These are phyloP conservation scores for Colletotrichum zoysiae DNA, from an alignment of 2,329 filamentous ascomycete species.

Conservation along the genomic window DNA sequence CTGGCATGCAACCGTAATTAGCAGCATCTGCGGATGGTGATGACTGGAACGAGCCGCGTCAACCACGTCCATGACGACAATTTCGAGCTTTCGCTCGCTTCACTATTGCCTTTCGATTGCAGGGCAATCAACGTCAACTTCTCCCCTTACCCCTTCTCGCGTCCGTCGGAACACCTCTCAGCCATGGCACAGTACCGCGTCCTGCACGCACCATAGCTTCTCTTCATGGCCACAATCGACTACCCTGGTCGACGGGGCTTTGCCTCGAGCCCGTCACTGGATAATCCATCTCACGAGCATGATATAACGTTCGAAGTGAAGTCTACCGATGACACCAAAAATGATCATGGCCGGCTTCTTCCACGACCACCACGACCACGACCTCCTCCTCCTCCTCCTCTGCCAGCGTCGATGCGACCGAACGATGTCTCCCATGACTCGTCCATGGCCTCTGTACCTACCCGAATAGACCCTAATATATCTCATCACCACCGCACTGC, in stretches of 20 bases:
- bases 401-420: slow-evolving; percentile 5
- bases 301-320: slow-evolving; percentile 19
- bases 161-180: background rate
- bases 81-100: slow-evolving; percentile 7
- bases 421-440: slow-evolving; percentile 3
- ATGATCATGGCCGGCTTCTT: background rate
- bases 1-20: slow-evolving; percentile 21
- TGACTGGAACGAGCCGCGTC: slow-evolving; percentile 22
- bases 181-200: slow-evolving; percentile 37
- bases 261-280: slow-evolving; percentile 3
- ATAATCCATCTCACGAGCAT: slow-evolving; percentile 8
- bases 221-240: slow-evolving; percentile 30
- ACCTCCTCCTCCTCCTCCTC: background rate
- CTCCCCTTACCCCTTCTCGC: background rate
- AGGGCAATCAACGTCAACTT: background rate
- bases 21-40: background rate
- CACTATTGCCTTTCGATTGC: background rate
- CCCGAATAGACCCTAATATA: background rate
- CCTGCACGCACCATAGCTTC: slow-evolving; percentile 31
- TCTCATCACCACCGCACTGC: background rate
- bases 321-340: slow-evolving; percentile 9
- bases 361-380: background rate
- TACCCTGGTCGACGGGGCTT: slow-evolving; percentile 13
- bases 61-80: background rate
- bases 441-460: background rate